These are phyloP conservation scores for Naumovozyma castellii DNA, from an alignment of 805 yeast genomes.

Conservation along the genomic window DNA sequence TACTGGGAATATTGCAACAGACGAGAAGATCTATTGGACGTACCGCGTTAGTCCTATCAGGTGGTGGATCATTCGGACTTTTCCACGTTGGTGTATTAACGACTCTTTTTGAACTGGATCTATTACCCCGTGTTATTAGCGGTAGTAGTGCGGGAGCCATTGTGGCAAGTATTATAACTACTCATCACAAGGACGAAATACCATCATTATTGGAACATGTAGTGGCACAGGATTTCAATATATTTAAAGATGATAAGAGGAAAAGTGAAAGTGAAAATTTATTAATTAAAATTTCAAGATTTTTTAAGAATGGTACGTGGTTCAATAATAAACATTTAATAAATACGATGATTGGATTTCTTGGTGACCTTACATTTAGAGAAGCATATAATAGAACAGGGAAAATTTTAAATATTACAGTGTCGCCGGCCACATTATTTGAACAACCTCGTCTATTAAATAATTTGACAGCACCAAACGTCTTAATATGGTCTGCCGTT, in stretches of 20 bases:
- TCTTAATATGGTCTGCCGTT: constrained; percentile 73
- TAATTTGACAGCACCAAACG: constrained; percentile 69
- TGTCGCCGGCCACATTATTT: constrained; percentile 77
- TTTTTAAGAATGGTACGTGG: constrained; percentile 80
- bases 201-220: constrained; percentile 40
- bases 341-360: constrained; percentile 59
- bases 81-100: constrained; percentile 85
- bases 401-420: constrained; percentile 79
- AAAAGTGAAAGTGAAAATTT: constrained; percentile 43
- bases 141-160: constrained; percentile 96
- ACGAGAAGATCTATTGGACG: constrained; percentile 85
- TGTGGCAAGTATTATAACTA: constrained; percentile 79
- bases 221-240: constrained; percentile 34
- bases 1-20: constrained; percentile 70
- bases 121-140: constrained; percentile 76
- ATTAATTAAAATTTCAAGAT: constrained; percentile 40
- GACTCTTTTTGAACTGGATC: constrained; percentile 58
- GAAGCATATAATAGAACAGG: constrained; percentile 93
- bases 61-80: constrained; percentile 89
- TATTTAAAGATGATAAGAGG: constrained; percentile 48
- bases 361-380: constrained; percentile 84
- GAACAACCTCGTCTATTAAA: constrained; percentile 81
- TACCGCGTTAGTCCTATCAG: constrained; percentile 83
- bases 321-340: constrained; percentile 66
- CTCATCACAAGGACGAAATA: constrained; percentile 67